Conservation (phyloP, 306 rosid genomes). For the Fagus sylvatica region DNA sequence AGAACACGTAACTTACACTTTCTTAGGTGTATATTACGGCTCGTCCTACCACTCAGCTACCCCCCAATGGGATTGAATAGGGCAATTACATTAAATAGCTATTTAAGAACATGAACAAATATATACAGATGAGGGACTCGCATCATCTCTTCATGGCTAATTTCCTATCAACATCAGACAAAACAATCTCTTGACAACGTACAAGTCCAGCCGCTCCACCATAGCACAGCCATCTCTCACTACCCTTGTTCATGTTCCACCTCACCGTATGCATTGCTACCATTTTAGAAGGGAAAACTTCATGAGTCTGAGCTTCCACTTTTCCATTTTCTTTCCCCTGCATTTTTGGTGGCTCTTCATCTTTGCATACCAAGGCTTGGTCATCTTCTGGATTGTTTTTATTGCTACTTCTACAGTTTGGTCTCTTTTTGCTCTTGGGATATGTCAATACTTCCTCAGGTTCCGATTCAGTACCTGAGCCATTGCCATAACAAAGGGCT, state of each 20-base stretch:
- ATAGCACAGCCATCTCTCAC: constrained; percentile 85
- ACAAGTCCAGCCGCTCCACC: constrained; percentile 85
- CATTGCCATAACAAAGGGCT: constrained; percentile 40
- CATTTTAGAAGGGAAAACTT: constrained; percentile 58
- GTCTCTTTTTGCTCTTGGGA: constrained; percentile 30
- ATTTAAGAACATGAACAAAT: constrained; percentile 1
- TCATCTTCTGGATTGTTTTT: constrained; percentile 36
- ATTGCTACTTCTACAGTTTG: constrained; percentile 27
- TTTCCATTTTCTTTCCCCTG: constrained; percentile 24
- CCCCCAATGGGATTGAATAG: too few relatives aligned
- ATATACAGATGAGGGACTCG: not conserved
- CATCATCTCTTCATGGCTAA: constrained; percentile 52
- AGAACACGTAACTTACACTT: too few relatives aligned
- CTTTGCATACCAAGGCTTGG: constrained; percentile 26
- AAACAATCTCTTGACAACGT: constrained; percentile 73
- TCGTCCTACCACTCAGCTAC: too few relatives aligned
- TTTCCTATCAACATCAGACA: constrained; percentile 43
- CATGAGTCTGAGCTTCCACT: constrained; percentile 13
- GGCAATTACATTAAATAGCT: too few relatives aligned
- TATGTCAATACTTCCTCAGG: constrained; percentile 38
- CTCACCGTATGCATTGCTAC: constrained; percentile 77
- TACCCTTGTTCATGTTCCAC: constrained; percentile 88
- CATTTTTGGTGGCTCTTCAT: constrained; percentile 25
- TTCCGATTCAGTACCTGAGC: constrained; percentile 38
- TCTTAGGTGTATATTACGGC: too few relatives aligned